Conservation (phyloP, 2,329 filamentous ascomycete species). For the Paradendryphiella salina region DNA sequence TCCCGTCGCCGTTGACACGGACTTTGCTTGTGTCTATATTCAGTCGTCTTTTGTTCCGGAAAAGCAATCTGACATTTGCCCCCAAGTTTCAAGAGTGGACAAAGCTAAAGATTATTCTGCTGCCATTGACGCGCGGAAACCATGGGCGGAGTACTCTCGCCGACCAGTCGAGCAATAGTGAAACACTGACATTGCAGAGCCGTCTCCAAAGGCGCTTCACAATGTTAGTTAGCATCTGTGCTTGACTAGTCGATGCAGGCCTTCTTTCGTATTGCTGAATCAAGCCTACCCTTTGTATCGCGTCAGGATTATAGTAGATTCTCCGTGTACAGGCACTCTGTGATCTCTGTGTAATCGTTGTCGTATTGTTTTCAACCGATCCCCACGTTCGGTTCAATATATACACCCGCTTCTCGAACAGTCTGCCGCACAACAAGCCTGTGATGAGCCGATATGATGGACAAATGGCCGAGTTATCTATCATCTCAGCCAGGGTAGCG, state of each 20-base stretch:
- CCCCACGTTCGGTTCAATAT: too few species aligned
- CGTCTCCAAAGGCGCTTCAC: conserved; percentile 15
- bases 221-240: neutral
- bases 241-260: neutral
- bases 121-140: conserved; percentile 18
- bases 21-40: neutral
- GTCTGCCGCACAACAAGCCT: too few species aligned
- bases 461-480: too few species aligned
- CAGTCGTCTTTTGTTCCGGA: neutral
- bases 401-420: too few species aligned
- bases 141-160: conserved; percentile 8
- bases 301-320: too few species aligned
- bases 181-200: conserved; percentile 29
- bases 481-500: too few species aligned
- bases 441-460: too few species aligned
- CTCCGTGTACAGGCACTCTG: neutral
- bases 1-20: neutral
- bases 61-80: neutral
- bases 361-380: neutral
- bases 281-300: neutral
- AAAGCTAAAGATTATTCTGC: conserved; percentile 1
- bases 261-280: neutral
- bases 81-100: neutral
- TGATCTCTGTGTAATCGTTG: neutral
- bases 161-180: conserved; percentile 19